Evolutionary conservation across 495 filamentous ascomycete genomes (phyloP), one percentile per base, ranked within the genome.

Genomic region (Aspergillus indologenus): DNA sequence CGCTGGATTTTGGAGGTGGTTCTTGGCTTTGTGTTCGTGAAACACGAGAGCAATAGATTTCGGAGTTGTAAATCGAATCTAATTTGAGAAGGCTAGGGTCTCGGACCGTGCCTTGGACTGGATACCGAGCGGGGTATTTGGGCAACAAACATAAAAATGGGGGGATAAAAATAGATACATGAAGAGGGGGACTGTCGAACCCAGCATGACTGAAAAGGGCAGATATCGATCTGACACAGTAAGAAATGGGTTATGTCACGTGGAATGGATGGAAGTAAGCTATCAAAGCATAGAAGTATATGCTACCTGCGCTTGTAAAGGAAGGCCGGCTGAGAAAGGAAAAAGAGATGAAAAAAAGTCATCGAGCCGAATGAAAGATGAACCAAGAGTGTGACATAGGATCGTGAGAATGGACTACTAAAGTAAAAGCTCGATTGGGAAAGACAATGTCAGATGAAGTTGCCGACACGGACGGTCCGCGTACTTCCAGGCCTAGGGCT

Each of bases 401-500:
- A 57, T 46, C 42, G 55, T 48, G 43, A 45, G 9, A 44, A 48
- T 54, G 51, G 9, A 29, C 9, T 9, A 29, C 9, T n/a, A n/a
- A n/a, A 29, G 26, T 9, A 29, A 29, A 29, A 49, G 66, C 59
- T 71, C 20, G 68, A n/a, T 15, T 64, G n/a, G 17, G 42, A 44
- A 56, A 18, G 18, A 48, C 12, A 8, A 26, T 8, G 42, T 40
- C 34, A 40, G 12, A 40, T 40, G 34, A 40, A 40, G 12, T 40
- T 69, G 60, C 77, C 76, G 54, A 79, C 75, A 19, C 68, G 67
- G 56, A 71, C 56, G 43, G 76, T 67, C 44, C 77, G 72, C 1
- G 76, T 76, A 20, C 65, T 64, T 12, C 67, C 69, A 65, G 69
- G 69, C 29, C 67, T 65, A 68, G 75, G 73, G 2, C 69, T 65